Percentiles rank a stretch among this genome's conserved stretches.
These are phyloP conservation scores for Beauveria varroae DNA, from an alignment of 2,329 filamentous ascomycete genomes.

Conservation along the genomic window DNA sequence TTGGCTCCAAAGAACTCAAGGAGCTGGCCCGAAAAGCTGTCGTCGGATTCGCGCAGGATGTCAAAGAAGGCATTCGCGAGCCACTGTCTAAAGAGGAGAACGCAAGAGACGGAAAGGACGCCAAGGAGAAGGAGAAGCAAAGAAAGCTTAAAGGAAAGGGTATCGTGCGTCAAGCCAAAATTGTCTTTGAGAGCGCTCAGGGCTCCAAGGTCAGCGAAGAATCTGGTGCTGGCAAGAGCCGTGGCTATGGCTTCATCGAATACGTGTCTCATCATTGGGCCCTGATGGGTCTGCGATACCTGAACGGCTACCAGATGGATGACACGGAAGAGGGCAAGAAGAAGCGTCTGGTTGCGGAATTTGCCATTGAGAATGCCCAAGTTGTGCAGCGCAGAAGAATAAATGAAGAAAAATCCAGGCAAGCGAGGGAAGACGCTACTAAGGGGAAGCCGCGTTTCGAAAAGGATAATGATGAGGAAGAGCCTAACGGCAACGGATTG, in stretches of 20 bases:
- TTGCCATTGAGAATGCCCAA: constrained; percentile 95
- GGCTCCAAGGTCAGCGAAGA: constrained; percentile 77
- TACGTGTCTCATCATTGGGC: constrained; percentile 91
- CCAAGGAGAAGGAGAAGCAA: constrained; percentile 70
- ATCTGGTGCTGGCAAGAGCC: constrained; percentile 70
- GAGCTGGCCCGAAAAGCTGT: constrained; percentile 85
- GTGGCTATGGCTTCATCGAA: constrained; percentile 96
- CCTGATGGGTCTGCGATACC: constrained; percentile 86
- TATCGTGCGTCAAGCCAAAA: constrained; percentile 88
- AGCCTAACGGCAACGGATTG: constrained; percentile 3
- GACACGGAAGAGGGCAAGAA: constrained; percentile 61
- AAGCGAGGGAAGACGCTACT: constrained; percentile 13
- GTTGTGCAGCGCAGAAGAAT: constrained; percentile 68
- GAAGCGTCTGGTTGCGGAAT: constrained; percentile 88
- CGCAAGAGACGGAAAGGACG: constrained; percentile 68
- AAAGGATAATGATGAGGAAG: constrained; percentile 27
- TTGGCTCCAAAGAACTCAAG: constrained; percentile 84
- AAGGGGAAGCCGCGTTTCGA: constrained; percentile 3
- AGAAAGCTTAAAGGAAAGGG: constrained; percentile 75
- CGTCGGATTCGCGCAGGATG: constrained; percentile 87
- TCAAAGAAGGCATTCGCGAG: constrained; percentile 67
- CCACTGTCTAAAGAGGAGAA: constrained; percentile 87
- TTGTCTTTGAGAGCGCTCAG: constrained; percentile 83
- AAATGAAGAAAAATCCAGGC: constrained; percentile 28
- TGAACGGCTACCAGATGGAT: constrained; percentile 68